Percentiles rank a stretch among this genome's conserved stretches.
These are phyloP conservation scores for Metschnikowia shivogae DNA, from an alignment of 805 yeast species.

Conservation along the genomic window DNA sequence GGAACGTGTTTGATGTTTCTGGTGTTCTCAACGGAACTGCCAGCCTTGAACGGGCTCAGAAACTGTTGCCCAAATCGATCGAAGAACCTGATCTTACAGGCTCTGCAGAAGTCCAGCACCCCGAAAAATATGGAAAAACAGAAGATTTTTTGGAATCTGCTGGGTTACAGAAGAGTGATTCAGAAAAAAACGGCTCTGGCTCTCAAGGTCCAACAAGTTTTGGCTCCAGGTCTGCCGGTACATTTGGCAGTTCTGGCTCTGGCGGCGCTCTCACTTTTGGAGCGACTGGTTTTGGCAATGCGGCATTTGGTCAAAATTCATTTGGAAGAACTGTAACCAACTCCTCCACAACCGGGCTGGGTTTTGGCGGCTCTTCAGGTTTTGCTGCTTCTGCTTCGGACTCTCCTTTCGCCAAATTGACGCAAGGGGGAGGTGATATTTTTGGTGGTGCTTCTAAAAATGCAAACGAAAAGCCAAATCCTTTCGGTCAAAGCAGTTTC, in stretches of 20 bases:
- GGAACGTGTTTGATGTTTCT: slow-evolving; percentile 59
- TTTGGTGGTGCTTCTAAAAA: neutral
- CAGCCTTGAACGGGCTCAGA: slow-evolving; percentile 8
- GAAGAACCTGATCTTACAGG: neutral
- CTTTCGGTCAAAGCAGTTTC: too few species aligned
- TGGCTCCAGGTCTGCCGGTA: neutral
- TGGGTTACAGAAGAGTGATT: too few species aligned
- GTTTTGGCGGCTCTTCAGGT: neutral
- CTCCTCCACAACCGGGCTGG: slow-evolving; percentile 3
- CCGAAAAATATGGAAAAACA: neutral
- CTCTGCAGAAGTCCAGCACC: neutral
- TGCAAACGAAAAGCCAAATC: too few species aligned
- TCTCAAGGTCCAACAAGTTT: neutral
- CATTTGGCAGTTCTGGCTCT: neutral
- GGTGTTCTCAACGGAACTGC: slow-evolving; percentile 39
- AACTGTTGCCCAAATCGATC: neutral
- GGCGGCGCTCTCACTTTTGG: slow-evolving; percentile 5
- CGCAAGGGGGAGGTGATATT: neutral
- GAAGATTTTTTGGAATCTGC: neutral
- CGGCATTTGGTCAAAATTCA: slow-evolving; percentile 9
- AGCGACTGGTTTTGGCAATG: slow-evolving; percentile 15
- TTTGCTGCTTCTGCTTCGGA: neutral
- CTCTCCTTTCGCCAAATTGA: slow-evolving; percentile 2
- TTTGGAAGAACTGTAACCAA: neutral
- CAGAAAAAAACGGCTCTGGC: neutral